A percentile compares a stretch with the other conserved stretches of the same genome.
phyloP scores from a whole-genome alignment of 164 flowering plant species.

The Liquidambar formosana region DNA sequence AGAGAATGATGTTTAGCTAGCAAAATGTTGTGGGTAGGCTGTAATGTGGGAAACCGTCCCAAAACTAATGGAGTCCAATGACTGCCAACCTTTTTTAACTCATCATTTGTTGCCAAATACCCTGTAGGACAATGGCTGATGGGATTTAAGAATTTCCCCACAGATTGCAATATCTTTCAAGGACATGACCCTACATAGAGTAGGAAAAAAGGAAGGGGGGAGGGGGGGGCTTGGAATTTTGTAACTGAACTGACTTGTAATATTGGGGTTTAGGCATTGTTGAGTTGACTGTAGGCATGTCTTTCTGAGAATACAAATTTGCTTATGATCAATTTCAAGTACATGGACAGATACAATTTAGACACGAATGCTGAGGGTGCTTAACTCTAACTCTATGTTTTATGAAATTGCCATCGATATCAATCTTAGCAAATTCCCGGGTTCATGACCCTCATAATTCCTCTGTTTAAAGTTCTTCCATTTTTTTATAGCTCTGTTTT shows the following conservation, averaged over 20 bases:
- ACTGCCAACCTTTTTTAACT: not conserved
- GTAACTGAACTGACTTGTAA: not conserved
- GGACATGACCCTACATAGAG: not conserved
- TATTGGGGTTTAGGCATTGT: not conserved
- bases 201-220: too few species aligned
- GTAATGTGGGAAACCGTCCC: not conserved
- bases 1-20: too few species aligned
- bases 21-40: too few species aligned
- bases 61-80: not conserved
- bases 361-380: not conserved
- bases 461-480: not conserved
- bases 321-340: not conserved
- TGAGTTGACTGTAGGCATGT: not conserved
- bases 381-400: not conserved
- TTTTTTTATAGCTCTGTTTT: not conserved
- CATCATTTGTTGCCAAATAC: not conserved
- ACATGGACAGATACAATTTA: not conserved
- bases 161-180: not conserved
- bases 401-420: not conserved
- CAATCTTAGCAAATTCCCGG: not conserved
- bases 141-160: not conserved
- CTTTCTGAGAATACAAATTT: not conserved
- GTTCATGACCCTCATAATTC: not conserved
- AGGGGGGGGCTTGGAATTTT: too few species aligned
- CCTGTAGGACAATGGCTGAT: not conserved